These are phyloP conservation scores for Psilocybe subaeruginosa DNA, from an alignment of 768 basidiomycete genomes.

Conservation along the genomic window DNA sequence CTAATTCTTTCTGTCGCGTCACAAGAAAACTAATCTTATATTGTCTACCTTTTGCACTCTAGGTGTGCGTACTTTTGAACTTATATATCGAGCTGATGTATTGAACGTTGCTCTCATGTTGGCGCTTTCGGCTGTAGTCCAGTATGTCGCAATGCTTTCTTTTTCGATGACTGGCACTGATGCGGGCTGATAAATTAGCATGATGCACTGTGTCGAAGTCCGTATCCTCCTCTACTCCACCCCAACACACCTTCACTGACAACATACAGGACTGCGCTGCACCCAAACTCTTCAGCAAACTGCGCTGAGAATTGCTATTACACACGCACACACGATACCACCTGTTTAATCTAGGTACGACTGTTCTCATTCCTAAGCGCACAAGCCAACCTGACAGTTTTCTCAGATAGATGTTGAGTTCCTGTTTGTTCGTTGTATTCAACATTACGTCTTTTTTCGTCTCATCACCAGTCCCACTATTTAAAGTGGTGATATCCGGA, in stretches of 20 bases:
- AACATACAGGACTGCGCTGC: constrained; percentile 52
- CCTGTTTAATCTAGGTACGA: constrained; percentile 7
- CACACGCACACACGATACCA: not conserved
- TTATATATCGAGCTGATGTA: not conserved
- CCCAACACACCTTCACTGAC: not conserved
- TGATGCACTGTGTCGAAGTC: constrained; percentile 95
- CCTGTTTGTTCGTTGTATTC: not conserved
- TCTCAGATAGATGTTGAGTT: constrained; percentile 11
- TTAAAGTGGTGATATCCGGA: not conserved
- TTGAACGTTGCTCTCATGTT: not conserved
- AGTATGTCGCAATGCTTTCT: constrained; percentile 48
- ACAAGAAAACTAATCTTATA: not conserved
- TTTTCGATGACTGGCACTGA: not conserved
- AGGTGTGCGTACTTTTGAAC: constrained; percentile 26
- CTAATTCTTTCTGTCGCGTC: constrained; percentile 7
- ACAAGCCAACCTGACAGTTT: not conserved
- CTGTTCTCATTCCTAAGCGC: not conserved
- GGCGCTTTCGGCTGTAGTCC: constrained; percentile 44
- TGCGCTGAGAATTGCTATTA: constrained; percentile 42
- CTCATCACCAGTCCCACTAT: not conserved
- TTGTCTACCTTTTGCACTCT: constrained; percentile 2
- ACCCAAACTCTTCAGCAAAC: constrained; percentile 83
- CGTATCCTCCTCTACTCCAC: constrained; percentile 26
- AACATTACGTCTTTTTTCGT: not conserved
- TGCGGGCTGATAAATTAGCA: constrained; percentile 39